Base-by-base conservation (phyloP, 1,139 yeast genomes). In the Debaryomyces psychrophilus region DNA sequence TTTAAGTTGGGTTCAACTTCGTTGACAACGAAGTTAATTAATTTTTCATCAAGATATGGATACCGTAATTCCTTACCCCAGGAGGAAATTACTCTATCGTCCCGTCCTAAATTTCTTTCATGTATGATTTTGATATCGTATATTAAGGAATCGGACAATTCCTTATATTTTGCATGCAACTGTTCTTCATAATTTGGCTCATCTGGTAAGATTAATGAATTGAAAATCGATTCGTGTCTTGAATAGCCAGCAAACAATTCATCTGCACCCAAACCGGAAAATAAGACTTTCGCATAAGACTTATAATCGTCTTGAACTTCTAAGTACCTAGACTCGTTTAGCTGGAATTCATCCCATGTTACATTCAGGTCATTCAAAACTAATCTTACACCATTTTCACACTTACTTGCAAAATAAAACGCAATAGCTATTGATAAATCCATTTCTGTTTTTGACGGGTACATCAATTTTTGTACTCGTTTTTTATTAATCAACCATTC, bases 241-340 rank as follows among this genome's bases (percentile, higher is more conserved):
- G 90, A 87, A 62, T 93, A 93, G 0, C 99, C 99, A 0, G 96
- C 99, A 70, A 87, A 90, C 25, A 81, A 69, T 65, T 93, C 99
- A 66, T 93, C 99, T 0, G 99, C 99, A 1, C 99, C 99, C n/a
- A 93, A 73, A 0, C 99, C 99, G 48, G 96, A 88, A 36, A 95
- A 72, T 8, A 92, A 66, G 0, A 92, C 96, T 53, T 83, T 81
- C 8, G 90, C 80, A 7, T 65, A 61, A 12, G 92, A 79, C 3
- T 60, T 54, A 54, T 81, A 83, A 2, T 57, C 47, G 0, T 40
- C 44, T 2, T 28, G 40, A 2, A 26, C 15, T 1, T 20, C 42
- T 4, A 52, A 29, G 43, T 53, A 60, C 1, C 27, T 20, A 2
- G 45, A 41, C 22, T 55, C 63, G 43, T 58, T 49, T 0, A 47